These are phyloP conservation scores for Rhododendron vialii DNA, from an alignment of 148 eudicot species.

Conservation along the genomic window DNA sequence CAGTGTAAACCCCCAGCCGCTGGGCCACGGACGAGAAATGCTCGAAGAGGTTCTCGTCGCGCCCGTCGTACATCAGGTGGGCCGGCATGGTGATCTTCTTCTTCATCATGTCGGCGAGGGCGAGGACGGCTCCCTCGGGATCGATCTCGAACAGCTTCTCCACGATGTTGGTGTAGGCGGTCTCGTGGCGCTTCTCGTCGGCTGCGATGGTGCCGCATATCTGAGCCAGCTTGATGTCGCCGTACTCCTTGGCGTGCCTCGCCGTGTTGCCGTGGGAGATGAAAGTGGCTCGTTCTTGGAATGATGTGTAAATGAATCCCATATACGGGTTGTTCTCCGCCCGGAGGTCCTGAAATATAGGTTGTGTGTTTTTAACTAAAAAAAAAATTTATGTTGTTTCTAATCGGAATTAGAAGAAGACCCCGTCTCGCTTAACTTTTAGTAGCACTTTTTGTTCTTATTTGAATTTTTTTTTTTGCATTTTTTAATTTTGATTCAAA, in stretches of 20 bases:
- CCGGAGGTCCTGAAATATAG: conserved; percentile 9
- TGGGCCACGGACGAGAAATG: conserved; percentile 19
- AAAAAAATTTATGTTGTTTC: too few relatives aligned
- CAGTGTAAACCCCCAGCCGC: conserved; percentile 16
- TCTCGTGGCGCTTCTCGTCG: conserved; percentile 24
- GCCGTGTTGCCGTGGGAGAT: conserved; percentile 25
- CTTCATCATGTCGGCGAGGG: conserved; percentile 22
- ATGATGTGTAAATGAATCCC: conserved; percentile 23
- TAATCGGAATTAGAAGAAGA: too few relatives aligned
- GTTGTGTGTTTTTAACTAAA: too few relatives aligned
- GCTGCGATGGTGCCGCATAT: conserved; percentile 22
- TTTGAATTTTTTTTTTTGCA: too few relatives aligned
- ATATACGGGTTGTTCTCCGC: conserved; percentile 20
- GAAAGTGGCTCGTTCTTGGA: conserved; percentile 26
- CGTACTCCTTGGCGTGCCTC: conserved; percentile 16
- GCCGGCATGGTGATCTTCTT: conserved; percentile 26
- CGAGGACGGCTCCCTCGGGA: conserved; percentile 2
- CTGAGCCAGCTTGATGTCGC: conserved; percentile 17
- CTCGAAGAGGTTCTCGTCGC: conserved; percentile 16
- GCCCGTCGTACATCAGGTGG: conserved; percentile 25
- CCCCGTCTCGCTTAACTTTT: too few relatives aligned
- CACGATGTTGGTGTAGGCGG: conserved; percentile 19
- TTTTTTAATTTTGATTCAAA: too few relatives aligned
- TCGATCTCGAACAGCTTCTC: conserved; percentile 23
- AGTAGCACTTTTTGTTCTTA: too few relatives aligned